phyloP scores from a whole-genome alignment of 2,329 filamentous ascomycete genomes.

The Tolypocladium ophioglossoides region DNA sequence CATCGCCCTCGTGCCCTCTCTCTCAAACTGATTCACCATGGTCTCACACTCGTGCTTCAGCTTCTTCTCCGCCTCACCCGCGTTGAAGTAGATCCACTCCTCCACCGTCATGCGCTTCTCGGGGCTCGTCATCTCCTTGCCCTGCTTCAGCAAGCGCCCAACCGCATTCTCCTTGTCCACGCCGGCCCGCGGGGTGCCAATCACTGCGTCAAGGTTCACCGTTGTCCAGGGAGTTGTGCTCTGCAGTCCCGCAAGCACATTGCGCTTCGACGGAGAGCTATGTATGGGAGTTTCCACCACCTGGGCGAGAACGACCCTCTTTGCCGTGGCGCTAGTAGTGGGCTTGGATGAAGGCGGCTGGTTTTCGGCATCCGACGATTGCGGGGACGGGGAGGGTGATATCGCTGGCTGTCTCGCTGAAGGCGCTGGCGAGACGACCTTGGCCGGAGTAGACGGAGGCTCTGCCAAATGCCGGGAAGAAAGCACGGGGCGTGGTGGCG shows the following conservation, averaged over 20 bases:
- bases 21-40: constrained; percentile 75
- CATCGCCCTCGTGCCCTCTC: constrained; percentile 70
- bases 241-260: constrained; percentile 43
- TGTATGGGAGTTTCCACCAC: constrained; percentile 35
- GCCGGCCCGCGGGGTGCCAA: constrained; percentile 34
- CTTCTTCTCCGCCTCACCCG: constrained; percentile 66
- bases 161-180: constrained; percentile 42
- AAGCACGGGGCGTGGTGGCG: background rate
- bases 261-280: constrained; percentile 52
- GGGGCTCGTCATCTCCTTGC: constrained; percentile 54
- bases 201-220: constrained; percentile 65
- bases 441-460: constrained; percentile 32
- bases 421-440: constrained; percentile 31
- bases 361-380: constrained; percentile 74
- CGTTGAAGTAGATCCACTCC: constrained; percentile 82
- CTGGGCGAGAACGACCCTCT: constrained; percentile 36
- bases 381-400: constrained; percentile 57
- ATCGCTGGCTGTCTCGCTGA: constrained; percentile 42
- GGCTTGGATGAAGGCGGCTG: constrained; percentile 59
- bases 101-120: constrained; percentile 91
- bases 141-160: constrained; percentile 39
- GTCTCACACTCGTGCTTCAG: constrained; percentile 73
- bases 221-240: constrained; percentile 58
- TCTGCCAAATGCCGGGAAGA: constrained; percentile 8
- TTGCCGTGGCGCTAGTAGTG: constrained; percentile 32